Percentiles rank a stretch among this genome's conserved stretches.
Conservation (phyloP, 2,329 filamentous ascomycete genomes). For the Cladosporium sp. region DNA sequence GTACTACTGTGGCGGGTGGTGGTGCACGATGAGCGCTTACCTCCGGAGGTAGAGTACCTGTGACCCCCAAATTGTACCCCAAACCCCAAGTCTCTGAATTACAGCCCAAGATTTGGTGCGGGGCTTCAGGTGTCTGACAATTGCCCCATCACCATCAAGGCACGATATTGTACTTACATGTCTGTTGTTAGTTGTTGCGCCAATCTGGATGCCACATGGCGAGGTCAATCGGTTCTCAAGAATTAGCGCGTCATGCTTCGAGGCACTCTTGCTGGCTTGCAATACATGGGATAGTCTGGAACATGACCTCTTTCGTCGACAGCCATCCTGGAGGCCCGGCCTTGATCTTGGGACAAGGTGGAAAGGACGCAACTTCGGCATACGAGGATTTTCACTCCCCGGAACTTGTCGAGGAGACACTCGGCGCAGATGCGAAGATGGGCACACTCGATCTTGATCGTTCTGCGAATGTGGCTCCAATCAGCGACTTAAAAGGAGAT, state of each 20-base stretch:
- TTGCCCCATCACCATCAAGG: not conserved
- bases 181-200: not conserved
- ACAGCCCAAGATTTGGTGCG: not conserved
- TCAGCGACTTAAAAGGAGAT: too few relatives aligned
- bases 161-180: not conserved
- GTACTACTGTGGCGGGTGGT: not conserved
- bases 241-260: slow-evolving; percentile 1
- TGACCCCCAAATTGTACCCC: not conserved
- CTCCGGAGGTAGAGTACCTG: not conserved
- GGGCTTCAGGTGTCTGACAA: not conserved
- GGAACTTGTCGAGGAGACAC: slow-evolving; percentile 41
- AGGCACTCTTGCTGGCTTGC: slow-evolving; percentile 86
- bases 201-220: not conserved
- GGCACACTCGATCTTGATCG: slow-evolving; percentile 23
- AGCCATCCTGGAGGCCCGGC: slow-evolving; percentile 68
- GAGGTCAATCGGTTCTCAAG: not conserved
- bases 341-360: slow-evolving; percentile 51
- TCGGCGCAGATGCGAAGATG: slow-evolving; percentile 43
- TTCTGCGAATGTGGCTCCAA: slow-evolving; percentile 12
- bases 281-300: slow-evolving; percentile 84
- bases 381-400: slow-evolving; percentile 54
- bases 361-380: slow-evolving; percentile 53
- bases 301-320: slow-evolving; percentile 72
- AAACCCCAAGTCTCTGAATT: not conserved
- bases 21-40: not conserved